phyloP scores from a whole-genome alignment of 1,139 yeast genomes.

The Candida buenavistaensis region DNA sequence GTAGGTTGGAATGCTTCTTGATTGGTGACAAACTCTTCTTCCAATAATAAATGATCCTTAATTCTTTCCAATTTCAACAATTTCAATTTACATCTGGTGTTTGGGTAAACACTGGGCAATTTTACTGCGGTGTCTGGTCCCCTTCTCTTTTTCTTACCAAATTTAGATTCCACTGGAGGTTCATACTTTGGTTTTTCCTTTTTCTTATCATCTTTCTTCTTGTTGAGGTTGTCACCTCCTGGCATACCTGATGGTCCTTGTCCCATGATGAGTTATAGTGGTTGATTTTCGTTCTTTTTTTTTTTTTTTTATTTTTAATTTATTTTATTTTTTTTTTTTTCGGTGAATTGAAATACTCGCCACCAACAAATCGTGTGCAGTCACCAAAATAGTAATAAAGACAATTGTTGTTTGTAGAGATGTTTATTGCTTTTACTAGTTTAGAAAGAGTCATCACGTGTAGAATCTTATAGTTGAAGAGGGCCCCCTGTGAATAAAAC shows the following conservation, averaged over 20 bases:
- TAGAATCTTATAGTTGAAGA: too few species aligned
- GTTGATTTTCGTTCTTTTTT: too few species aligned
- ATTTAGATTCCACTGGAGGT: conserved; percentile 95
- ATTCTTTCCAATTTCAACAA: conserved; percentile 91
- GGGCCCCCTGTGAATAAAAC: too few species aligned
- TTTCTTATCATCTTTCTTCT: conserved; percentile 76
- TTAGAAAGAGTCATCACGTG: too few species aligned
- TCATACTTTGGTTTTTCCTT: conserved; percentile 92
- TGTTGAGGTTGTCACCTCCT: conserved; percentile 55
- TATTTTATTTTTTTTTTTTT: too few species aligned
- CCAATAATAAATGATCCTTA: conserved; percentile 91
- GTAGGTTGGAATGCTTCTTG: conserved; percentile 95
- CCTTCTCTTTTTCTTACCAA: conserved; percentile 86
- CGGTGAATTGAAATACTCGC: conserved; percentile 9
- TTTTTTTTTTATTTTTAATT: neutral
- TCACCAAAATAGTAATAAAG: neutral
- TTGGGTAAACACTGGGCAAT: conserved; percentile 87
- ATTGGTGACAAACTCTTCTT: conserved; percentile 94
- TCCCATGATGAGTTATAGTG: conserved; percentile 43
- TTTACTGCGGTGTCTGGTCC: conserved; percentile 90
- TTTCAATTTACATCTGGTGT: conserved; percentile 89
- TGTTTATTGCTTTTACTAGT: neutral
- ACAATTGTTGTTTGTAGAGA: neutral
- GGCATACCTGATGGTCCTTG: conserved; percentile 81
- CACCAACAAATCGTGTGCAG: conserved; percentile 8